Conservation (phyloP, 768 basidiomycete species). For the Russula emetica region DNA sequence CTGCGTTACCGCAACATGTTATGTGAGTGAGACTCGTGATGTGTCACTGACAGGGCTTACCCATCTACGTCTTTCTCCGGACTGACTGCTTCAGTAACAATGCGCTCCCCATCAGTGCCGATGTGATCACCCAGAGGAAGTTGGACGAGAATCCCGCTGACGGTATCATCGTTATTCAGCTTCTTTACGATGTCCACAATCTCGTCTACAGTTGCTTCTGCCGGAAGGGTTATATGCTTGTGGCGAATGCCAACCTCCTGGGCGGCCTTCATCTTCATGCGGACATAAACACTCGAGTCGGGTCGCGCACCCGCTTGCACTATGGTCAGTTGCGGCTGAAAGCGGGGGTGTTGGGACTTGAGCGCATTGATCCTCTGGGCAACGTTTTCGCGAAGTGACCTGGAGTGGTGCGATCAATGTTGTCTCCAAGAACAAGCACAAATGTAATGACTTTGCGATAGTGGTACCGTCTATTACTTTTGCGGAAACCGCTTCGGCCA, state of each 20-base stretch:
- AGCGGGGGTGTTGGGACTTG: constrained; percentile 73
- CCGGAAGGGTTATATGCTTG: constrained; percentile 72
- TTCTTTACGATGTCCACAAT: constrained; percentile 72
- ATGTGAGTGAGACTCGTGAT: background rate
- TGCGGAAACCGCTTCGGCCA: constrained; percentile 35
- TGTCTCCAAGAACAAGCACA: constrained; percentile 8
- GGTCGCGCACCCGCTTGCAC: constrained; percentile 91
- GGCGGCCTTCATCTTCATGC: constrained; percentile 96
- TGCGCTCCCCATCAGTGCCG: constrained; percentile 74
- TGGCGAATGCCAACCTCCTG: constrained; percentile 89
- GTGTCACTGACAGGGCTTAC: constrained; percentile 40
- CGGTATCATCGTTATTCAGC: constrained; percentile 74
- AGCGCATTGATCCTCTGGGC: constrained; percentile 61
- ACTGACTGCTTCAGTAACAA: constrained; percentile 90
- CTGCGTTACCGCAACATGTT: constrained; percentile 38
- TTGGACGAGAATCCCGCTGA: constrained; percentile 93
- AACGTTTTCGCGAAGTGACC: constrained; percentile 76
- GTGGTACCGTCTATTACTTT: constrained; percentile 78
- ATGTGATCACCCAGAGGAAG: constrained; percentile 87
- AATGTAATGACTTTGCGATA: constrained; percentile 67
- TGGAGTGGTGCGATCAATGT: constrained; percentile 35
- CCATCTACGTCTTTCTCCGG: constrained; percentile 97
- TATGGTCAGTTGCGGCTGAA: constrained; percentile 86
- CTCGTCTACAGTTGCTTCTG: constrained; percentile 64
- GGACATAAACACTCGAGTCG: constrained; percentile 88